phyloP scores from a whole-genome alignment of 495 filamentous ascomycete genomes.

The Aspergillus sparsus region DNA sequence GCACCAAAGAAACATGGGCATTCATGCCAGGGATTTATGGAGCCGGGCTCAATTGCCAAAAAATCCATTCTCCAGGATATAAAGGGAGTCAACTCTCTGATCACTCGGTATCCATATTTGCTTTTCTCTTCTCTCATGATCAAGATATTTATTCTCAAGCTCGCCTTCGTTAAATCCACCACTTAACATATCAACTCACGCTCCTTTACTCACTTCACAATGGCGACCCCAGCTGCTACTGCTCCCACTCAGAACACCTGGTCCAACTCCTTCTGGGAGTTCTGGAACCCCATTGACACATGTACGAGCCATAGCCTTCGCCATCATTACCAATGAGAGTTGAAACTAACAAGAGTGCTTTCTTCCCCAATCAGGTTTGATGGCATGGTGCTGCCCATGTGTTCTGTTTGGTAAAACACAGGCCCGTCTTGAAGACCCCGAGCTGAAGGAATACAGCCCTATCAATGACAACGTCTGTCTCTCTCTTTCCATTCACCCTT shows the following conservation, averaged over 20 bases:
- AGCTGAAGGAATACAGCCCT: slow-evolving; percentile 9
- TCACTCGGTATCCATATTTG: too few species aligned
- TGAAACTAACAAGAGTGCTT: not conserved
- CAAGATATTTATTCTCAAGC: too few species aligned
- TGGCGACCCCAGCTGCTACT: not conserved
- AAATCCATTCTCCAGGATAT: too few species aligned
- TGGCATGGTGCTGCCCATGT: slow-evolving; percentile 18
- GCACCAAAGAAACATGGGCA: too few species aligned
- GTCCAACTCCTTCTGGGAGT: slow-evolving; percentile 15
- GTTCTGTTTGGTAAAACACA: slow-evolving; percentile 15
- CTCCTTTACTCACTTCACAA: not conserved
- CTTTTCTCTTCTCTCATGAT: too few species aligned
- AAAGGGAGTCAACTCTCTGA: too few species aligned
- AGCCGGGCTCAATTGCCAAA: too few species aligned
- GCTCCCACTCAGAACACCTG: not conserved
- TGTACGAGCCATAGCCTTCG: not conserved
- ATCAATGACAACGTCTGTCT: slow-evolving; percentile 11
- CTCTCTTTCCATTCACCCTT: too few species aligned
- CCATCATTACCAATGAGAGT: not conserved
- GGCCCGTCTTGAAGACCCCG: slow-evolving; percentile 11
- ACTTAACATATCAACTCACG: not conserved
- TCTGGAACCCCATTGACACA: slow-evolving; percentile 14
- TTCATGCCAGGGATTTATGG: too few species aligned
- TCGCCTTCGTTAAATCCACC: not conserved
- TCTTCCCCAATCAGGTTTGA: not conserved